Conservation (phyloP, 2,329 filamentous ascomycete species). For the Ceratocystis alfenasii region DNA sequence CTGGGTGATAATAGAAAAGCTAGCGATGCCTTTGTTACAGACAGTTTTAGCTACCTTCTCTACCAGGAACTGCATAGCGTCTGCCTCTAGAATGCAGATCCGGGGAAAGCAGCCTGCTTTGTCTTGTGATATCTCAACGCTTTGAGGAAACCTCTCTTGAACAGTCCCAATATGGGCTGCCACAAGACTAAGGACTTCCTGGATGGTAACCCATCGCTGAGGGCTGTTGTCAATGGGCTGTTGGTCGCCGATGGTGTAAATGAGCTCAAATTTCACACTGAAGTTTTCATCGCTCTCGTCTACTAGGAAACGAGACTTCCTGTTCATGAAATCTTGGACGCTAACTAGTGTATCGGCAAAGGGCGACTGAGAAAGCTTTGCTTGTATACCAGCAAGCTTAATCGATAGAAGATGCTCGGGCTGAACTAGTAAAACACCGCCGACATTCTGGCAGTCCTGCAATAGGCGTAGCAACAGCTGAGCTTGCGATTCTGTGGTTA, state of each 20-base stretch:
- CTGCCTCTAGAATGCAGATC: conserved; percentile 35
- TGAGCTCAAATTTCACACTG: conserved; percentile 46
- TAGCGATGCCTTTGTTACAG: conserved; percentile 32
- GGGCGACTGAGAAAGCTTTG: conserved; percentile 21
- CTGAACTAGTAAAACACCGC: conserved; percentile 48
- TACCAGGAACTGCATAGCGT: conserved; percentile 23
- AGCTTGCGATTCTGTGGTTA: conserved; percentile 25
- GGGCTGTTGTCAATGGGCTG: conserved; percentile 40
- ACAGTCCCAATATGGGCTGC: conserved; percentile 27
- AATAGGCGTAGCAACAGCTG: conserved; percentile 32
- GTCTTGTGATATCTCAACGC: conserved; percentile 34
- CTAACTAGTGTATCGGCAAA: conserved; percentile 28
- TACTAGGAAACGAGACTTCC: conserved; percentile 41
- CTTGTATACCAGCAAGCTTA: conserved; percentile 48
- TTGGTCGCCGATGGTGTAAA: conserved; percentile 50
- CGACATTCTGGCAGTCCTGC: conserved; percentile 35
- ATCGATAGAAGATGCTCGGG: conserved; percentile 55
- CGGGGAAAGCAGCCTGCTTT: conserved; percentile 35
- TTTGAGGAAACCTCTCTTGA: conserved; percentile 28
- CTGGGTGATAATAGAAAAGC: conserved; percentile 35
- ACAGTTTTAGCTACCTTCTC: conserved; percentile 32
- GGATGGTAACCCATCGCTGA: conserved; percentile 44
- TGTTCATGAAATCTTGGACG: conserved; percentile 37
- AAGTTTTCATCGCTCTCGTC: conserved; percentile 57
- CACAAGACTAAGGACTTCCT: conserved; percentile 40